Evolutionary conservation across 345 rosid genomes (phyloP).

Genomic region (Nasturtium officinale): DNA sequence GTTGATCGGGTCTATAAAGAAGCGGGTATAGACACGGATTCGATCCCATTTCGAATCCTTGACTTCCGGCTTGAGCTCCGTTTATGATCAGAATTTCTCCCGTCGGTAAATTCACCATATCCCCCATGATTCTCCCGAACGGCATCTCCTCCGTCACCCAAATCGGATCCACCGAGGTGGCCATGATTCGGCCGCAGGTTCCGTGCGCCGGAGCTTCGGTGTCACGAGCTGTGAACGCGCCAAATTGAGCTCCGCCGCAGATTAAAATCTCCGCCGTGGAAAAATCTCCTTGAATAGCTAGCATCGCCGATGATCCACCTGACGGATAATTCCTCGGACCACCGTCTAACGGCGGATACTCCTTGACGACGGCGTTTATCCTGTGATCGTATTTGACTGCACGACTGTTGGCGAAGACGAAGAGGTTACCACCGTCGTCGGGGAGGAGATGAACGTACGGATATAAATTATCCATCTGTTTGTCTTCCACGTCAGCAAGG

Average conservation of each 20-base stretch:
- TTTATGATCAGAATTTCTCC: slow-evolving; percentile 73
- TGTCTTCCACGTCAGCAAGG: slow-evolving; percentile 65
- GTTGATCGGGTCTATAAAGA: slow-evolving; percentile 67
- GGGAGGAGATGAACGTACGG: slow-evolving; percentile 94
- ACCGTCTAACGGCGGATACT: slow-evolving; percentile 72
- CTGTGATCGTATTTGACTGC: slow-evolving; percentile 71
- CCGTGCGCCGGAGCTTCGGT: slow-evolving; percentile 60
- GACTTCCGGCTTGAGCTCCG: slow-evolving; percentile 83
- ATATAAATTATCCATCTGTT: slow-evolving; percentile 86
- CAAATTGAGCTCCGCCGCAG: slow-evolving; percentile 86
- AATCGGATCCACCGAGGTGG: slow-evolving; percentile 50
- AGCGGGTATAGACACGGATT: slow-evolving; percentile 64
- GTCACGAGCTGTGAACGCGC: slow-evolving; percentile 59
- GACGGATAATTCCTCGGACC: slow-evolving; percentile 89
- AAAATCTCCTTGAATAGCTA: slow-evolving; percentile 58
- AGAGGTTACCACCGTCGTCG: slow-evolving; percentile 61
- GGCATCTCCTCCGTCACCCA: slow-evolving; percentile 92
- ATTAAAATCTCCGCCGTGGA: slow-evolving; percentile 61
- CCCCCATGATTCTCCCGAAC: slow-evolving; percentile 89
- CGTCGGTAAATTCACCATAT: slow-evolving; percentile 85
- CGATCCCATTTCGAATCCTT: slow-evolving; percentile 71
- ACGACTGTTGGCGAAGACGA: slow-evolving; percentile 76
- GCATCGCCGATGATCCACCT: slow-evolving; percentile 81
- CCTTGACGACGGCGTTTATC: slow-evolving; percentile 46
- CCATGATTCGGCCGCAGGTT: slow-evolving; percentile 66